A percentile compares a stretch with the other conserved stretches of the same genome.
Evolutionary conservation across 2,329 filamentous ascomycete species (phyloP).

Genomic region (Sclerotinia nivalis): DNA sequence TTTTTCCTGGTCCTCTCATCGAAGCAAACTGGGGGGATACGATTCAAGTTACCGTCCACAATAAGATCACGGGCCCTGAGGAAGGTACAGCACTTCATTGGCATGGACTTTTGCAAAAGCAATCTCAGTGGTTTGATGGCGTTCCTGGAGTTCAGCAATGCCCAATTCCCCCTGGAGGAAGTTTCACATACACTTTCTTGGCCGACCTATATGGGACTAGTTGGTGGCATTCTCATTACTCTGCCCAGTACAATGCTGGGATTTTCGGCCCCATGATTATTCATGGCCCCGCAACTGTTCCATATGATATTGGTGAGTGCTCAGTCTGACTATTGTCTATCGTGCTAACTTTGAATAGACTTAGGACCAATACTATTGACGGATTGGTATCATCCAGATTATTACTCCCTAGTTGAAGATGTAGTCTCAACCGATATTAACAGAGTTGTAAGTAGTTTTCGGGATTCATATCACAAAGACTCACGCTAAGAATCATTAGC

Average conservation of each 20-base stretch:
- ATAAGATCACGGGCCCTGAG: conserved; percentile 55
- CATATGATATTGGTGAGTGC: conserved; percentile 55
- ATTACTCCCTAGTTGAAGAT: conserved; percentile 50
- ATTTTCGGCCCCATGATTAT: conserved; percentile 61
- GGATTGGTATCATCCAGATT: conserved; percentile 47
- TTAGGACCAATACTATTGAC: conserved; percentile 51
- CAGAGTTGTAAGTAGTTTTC: conserved; percentile 1
- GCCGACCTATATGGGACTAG: conserved; percentile 20
- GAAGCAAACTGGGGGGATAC: conserved; percentile 44
- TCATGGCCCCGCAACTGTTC: conserved; percentile 55
- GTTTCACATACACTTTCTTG: conserved; percentile 37
- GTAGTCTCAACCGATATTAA: conserved; percentile 34
- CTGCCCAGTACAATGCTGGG: conserved; percentile 53
- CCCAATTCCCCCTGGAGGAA: conserved; percentile 55
- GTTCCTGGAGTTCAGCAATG: conserved; percentile 59
- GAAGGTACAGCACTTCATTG: conserved; percentile 46
- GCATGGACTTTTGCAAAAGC: conserved; percentile 51
- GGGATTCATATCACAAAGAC: too few relatives aligned
- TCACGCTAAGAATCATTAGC: conserved; percentile 5
- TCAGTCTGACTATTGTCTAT: not conserved
- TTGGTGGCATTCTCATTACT: conserved; percentile 64
- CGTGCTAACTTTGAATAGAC: conserved; percentile 40
- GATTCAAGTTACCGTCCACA: conserved; percentile 67
- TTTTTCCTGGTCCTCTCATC: conserved; percentile 41
- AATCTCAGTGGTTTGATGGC: conserved; percentile 43